Conservation (phyloP, 768 basidiomycete species). For the Xerocomellus intermedius region DNA sequence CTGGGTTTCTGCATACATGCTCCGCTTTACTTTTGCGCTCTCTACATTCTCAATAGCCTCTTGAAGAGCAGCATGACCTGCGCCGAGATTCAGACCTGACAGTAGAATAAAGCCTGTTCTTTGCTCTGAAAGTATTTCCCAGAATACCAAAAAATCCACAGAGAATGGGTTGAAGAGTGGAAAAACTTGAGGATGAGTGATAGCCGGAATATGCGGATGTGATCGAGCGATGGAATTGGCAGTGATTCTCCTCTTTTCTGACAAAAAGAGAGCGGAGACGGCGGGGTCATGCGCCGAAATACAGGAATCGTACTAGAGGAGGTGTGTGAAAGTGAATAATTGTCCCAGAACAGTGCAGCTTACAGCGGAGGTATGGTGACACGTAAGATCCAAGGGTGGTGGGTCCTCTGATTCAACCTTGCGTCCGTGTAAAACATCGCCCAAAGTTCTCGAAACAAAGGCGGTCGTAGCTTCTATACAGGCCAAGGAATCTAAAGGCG, state of each 20-base stretch:
- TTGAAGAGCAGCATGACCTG: conserved; percentile 63
- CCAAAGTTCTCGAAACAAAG: conserved; percentile 53
- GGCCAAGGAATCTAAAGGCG: conserved; percentile 35
- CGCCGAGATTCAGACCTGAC: conserved; percentile 62
- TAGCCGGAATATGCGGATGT: conserved; percentile 57
- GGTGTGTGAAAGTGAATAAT: conserved; percentile 1
- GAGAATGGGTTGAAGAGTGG: conserved; percentile 75
- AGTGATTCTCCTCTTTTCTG: conserved; percentile 45
- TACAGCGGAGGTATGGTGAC: conserved; percentile 49
- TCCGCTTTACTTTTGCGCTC: conserved; percentile 66
- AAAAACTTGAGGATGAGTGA: conserved; percentile 60
- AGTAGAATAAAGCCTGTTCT: conserved; percentile 62
- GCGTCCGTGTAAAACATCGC: conserved; percentile 49
- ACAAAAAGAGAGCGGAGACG: conserved; percentile 47
- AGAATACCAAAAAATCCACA: conserved; percentile 74
- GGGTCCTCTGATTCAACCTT: conserved; percentile 41
- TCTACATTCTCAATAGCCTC: conserved; percentile 60
- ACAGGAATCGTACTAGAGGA: conserved; percentile 11
- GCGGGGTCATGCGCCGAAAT: conserved; percentile 21
- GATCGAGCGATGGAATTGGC: conserved; percentile 35
- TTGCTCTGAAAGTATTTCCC: conserved; percentile 61
- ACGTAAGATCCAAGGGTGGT: conserved; percentile 53
- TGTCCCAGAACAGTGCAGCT: conserved; percentile 3
- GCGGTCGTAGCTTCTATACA: conserved; percentile 43
- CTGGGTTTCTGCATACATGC: conserved; percentile 90